These are phyloP conservation scores for Scytalidium sp. DNA, from an alignment of 2,329 filamentous ascomycete species.

Conservation along the genomic window DNA sequence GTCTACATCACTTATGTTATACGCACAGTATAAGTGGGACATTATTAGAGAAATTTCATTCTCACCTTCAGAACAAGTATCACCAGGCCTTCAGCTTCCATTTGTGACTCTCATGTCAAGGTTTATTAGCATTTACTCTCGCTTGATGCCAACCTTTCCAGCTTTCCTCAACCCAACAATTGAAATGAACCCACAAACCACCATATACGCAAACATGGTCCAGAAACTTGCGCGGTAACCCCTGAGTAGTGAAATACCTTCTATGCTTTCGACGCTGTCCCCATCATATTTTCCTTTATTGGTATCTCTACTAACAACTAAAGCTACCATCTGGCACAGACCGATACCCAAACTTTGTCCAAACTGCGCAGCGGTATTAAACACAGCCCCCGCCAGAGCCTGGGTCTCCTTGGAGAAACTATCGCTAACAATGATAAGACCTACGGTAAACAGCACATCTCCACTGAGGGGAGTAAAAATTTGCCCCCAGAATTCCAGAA, in stretches of 20 bases:
- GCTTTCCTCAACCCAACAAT: slow-evolving; percentile 35
- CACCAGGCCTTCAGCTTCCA: too few relatives aligned
- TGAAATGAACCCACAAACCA: slow-evolving; percentile 27
- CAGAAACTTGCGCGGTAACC: slow-evolving; percentile 41
- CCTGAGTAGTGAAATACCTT: too few relatives aligned
- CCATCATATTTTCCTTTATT: too few relatives aligned
- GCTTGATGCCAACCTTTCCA: slow-evolving; percentile 33
- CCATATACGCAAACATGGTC: slow-evolving; percentile 34
- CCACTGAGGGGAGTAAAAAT: slow-evolving; percentile 37
- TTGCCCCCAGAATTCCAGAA: slow-evolving; percentile 35
- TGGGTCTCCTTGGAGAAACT: slow-evolving; percentile 52
- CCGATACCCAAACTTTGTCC: slow-evolving; percentile 46
- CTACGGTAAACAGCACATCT: slow-evolving; percentile 54
- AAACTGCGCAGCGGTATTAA: slow-evolving; percentile 55
- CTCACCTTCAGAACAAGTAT: too few relatives aligned
- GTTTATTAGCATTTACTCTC: too few relatives aligned
- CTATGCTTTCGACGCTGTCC: too few relatives aligned
- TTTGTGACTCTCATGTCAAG: too few relatives aligned
- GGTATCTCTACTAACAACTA: too few relatives aligned
- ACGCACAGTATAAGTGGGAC: too few relatives aligned
- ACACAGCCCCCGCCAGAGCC: slow-evolving; percentile 56
- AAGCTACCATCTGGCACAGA: slow-evolving; percentile 34
- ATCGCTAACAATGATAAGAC: slow-evolving; percentile 48
- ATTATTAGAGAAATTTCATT: too few relatives aligned
- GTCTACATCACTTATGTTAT: too few relatives aligned